Evolutionary conservation across 202 grass and related monocot species (phyloP).

Genomic region (Zizania palustris): DNA sequence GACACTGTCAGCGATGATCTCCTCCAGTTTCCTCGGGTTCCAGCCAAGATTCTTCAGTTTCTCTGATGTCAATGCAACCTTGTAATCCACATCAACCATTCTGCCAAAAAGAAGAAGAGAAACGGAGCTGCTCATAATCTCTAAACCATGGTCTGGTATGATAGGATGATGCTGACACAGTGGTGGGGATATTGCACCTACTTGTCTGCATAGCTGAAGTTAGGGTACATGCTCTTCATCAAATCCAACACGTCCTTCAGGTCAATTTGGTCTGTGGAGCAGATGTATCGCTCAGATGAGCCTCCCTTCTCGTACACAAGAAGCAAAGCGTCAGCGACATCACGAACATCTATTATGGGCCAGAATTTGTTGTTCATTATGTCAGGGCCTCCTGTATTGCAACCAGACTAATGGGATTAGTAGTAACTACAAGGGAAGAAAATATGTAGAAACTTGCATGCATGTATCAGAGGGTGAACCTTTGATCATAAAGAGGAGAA

Average conservation of each 20-base stretch:
- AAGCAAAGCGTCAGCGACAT: slow-evolving; percentile 34
- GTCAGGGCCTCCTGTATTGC: slow-evolving; percentile 30
- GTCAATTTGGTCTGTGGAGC: not conserved
- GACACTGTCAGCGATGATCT: slow-evolving; percentile 10
- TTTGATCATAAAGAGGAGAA: slow-evolving; percentile 40
- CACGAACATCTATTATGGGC: slow-evolving; percentile 40
- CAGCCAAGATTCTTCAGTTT: slow-evolving; percentile 45
- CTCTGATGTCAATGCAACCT: not conserved
- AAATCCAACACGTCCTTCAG: slow-evolving; percentile 15
- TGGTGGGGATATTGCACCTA: not conserved
- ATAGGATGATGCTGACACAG: not conserved
- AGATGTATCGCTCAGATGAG: slow-evolving; percentile 35
- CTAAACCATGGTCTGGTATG: not conserved
- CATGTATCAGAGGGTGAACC: not conserved
- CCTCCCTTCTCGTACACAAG: slow-evolving; percentile 29
- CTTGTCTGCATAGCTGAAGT: slow-evolving; percentile 35
- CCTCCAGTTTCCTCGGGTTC: slow-evolving; percentile 19
- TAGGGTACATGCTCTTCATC: slow-evolving; percentile 39
- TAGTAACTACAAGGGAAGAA: not conserved
- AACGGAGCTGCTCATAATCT: not conserved
- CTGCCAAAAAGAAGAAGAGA: slow-evolving; percentile 27
- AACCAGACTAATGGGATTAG: not conserved
- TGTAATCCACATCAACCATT: slow-evolving; percentile 41
- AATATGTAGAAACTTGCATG: not conserved
- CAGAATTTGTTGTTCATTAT: slow-evolving; percentile 34